Conservation (phyloP, 176 grass and related monocot genomes). For the Chrysopogon serrulatus region DNA sequence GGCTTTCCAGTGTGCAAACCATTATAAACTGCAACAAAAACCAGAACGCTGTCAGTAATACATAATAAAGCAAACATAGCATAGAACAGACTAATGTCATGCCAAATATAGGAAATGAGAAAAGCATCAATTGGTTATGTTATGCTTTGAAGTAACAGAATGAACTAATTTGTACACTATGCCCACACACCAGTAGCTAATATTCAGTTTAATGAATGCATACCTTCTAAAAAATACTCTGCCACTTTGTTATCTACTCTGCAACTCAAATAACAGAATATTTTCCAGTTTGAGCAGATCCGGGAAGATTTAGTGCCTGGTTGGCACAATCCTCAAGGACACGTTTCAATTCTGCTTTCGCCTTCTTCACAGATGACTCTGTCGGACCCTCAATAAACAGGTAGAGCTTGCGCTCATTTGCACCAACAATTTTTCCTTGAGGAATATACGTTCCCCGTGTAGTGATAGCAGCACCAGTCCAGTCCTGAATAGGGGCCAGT, state of each 20-base stretch:
- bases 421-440: constrained; percentile 74
- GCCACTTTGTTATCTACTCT: constrained; percentile 10
- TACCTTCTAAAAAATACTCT: constrained; percentile 27
- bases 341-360: constrained; percentile 89
- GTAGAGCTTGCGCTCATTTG: constrained; percentile 85
- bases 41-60: constrained; percentile 22
- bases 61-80: background rate
- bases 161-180: background rate
- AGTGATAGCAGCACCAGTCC: constrained; percentile 87
- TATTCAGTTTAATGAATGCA: background rate
- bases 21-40: constrained; percentile 29
- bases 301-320: constrained; percentile 76
- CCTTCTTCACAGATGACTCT: constrained; percentile 89
- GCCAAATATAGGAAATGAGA: background rate
- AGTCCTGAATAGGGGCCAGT: constrained; percentile 82
- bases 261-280: constrained; percentile 82
- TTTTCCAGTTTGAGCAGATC: constrained; percentile 79
- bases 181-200: background rate
- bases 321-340: constrained; percentile 85
- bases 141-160: background rate
- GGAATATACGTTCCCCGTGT: constrained; percentile 83
- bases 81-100: background rate
- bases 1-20: background rate
- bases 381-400: constrained; percentile 85
- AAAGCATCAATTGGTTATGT: background rate